phyloP scores from a whole-genome alignment of 1,139 yeast genomes.

The Debaryomyces robertsiae region DNA sequence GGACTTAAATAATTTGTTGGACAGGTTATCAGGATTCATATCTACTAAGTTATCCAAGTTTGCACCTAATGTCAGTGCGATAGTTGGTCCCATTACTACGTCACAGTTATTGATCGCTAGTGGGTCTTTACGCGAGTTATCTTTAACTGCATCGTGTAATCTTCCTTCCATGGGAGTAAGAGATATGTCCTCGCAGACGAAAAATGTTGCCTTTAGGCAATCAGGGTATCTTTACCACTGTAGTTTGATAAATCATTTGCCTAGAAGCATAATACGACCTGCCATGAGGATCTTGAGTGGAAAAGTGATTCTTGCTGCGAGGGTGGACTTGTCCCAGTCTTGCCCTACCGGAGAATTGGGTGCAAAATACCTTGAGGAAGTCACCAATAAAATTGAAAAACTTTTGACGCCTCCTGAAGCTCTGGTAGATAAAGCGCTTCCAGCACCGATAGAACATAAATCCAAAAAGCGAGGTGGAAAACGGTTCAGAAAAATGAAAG shows the following conservation, averaged over 20 bases:
- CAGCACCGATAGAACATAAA: constrained; percentile 76
- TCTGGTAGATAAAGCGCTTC: constrained; percentile 71
- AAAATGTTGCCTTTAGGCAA: constrained; percentile 48
- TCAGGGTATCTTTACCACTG: constrained; percentile 65
- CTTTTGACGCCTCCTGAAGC: constrained; percentile 77
- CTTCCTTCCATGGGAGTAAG: constrained; percentile 76
- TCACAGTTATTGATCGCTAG: constrained; percentile 71
- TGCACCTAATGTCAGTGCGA: constrained; percentile 80
- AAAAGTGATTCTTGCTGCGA: constrained; percentile 78
- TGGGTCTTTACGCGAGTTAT: constrained; percentile 72
- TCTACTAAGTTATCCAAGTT: constrained; percentile 56
- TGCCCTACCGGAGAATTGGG: constrained; percentile 61
- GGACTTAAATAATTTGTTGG: constrained; percentile 46
- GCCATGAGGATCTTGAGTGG: constrained; percentile 82
- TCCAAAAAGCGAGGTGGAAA: constrained; percentile 89
- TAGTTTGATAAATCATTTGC: constrained; percentile 54
- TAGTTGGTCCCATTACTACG: constrained; percentile 74
- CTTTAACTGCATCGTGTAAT: constrained; percentile 81
- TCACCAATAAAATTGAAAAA: constrained; percentile 66
- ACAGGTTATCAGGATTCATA: constrained; percentile 54
- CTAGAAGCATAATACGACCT: constrained; percentile 62
- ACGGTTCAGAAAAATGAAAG: constrained; percentile 75
- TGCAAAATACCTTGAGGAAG: constrained; percentile 56
- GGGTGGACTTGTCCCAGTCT: constrained; percentile 63
- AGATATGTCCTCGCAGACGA: constrained; percentile 43